These are phyloP conservation scores for Ogataea methanolica DNA, from an alignment of 805 yeast species.

Conservation along the genomic window DNA sequence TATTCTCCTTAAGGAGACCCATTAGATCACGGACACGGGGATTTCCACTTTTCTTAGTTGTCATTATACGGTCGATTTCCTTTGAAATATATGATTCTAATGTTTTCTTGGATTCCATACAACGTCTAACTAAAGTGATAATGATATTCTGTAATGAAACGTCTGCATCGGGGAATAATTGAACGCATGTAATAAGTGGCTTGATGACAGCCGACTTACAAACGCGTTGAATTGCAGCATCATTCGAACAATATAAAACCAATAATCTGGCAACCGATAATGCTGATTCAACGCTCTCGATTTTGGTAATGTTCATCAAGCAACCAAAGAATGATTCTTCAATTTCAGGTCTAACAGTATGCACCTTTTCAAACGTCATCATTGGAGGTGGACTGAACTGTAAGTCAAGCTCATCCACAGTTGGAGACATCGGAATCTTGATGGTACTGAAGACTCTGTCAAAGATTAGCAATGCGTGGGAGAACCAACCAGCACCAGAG, in stretches of 20 bases:
- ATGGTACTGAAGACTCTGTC: constrained; percentile 51
- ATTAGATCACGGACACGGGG: constrained; percentile 39
- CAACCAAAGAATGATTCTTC: constrained; percentile 37
- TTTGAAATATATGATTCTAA: constrained; percentile 44
- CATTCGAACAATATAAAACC: constrained; percentile 47
- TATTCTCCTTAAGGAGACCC: constrained; percentile 44
- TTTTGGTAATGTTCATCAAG: constrained; percentile 36
- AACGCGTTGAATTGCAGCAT: constrained; percentile 35
- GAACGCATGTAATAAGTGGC: constrained; percentile 41
- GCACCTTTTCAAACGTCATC: constrained; percentile 13
- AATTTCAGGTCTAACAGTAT: constrained; percentile 16
- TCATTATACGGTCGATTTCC: constrained; percentile 45
- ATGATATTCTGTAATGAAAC: constrained; percentile 41
- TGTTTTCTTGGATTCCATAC: constrained; percentile 57
- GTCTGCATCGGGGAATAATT: constrained; percentile 31
- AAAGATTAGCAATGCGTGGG: constrained; percentile 49
- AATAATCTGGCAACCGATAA: constrained; percentile 50
- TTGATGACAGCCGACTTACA: constrained; percentile 43
- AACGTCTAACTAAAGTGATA: constrained; percentile 56
- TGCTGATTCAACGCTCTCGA: constrained; percentile 44
- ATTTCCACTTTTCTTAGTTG: constrained; percentile 16
- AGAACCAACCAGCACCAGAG: constrained; percentile 51
- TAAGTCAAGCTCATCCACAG: constrained; percentile 27
- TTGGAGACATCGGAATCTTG: constrained; percentile 49
- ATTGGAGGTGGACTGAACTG: constrained; percentile 14